A percentile compares a stretch with the other conserved stretches of the same genome.
Evolutionary conservation across 495 filamentous ascomycete species (phyloP).

Genomic region (Darksidea phi): DNA sequence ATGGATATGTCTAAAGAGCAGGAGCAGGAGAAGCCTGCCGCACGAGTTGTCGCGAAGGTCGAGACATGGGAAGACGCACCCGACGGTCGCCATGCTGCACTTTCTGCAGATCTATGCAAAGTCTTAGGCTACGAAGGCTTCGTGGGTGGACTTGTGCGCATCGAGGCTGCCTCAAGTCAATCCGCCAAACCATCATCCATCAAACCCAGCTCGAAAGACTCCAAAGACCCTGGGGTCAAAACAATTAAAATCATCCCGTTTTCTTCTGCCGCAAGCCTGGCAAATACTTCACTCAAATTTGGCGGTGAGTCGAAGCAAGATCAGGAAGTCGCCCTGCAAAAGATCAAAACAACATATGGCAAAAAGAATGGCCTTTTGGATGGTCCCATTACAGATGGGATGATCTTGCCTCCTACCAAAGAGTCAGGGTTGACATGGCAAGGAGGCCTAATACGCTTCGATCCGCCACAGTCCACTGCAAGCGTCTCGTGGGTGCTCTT

Average conservation of each 20-base stretch:
- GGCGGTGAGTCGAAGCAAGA: conserved; percentile 81
- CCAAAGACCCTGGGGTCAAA: conserved; percentile 40
- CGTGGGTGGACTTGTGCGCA: conserved; percentile 81
- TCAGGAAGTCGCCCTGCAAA: conserved; percentile 62
- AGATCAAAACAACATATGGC: conserved; percentile 55
- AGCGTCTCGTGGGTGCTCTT: conserved; percentile 70
- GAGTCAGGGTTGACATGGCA: conserved; percentile 53
- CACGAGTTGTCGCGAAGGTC: conserved; percentile 73
- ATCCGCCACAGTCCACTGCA: conserved; percentile 47
- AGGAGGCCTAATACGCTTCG: conserved; percentile 77
- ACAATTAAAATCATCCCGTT: conserved; percentile 78
- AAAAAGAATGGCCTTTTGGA: conserved; percentile 65
- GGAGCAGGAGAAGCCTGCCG: conserved; percentile 60
- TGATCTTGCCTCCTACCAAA: conserved; percentile 57
- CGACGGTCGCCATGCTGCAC: conserved; percentile 69
- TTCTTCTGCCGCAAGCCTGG: conserved; percentile 51
- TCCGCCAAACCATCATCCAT: conserved; percentile 53
- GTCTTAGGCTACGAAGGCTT: conserved; percentile 67
- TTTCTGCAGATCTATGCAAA: conserved; percentile 73
- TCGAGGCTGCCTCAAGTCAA: conserved; percentile 70
- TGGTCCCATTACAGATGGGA: conserved; percentile 86
- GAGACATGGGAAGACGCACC: conserved; percentile 83
- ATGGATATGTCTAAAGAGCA: conserved; percentile 65
- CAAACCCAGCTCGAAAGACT: conserved; percentile 36
- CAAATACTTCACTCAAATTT: conserved; percentile 71